phyloP scores from a whole-genome alignment of 2,329 filamentous ascomycete species.

The Byssothecium circinans region DNA sequence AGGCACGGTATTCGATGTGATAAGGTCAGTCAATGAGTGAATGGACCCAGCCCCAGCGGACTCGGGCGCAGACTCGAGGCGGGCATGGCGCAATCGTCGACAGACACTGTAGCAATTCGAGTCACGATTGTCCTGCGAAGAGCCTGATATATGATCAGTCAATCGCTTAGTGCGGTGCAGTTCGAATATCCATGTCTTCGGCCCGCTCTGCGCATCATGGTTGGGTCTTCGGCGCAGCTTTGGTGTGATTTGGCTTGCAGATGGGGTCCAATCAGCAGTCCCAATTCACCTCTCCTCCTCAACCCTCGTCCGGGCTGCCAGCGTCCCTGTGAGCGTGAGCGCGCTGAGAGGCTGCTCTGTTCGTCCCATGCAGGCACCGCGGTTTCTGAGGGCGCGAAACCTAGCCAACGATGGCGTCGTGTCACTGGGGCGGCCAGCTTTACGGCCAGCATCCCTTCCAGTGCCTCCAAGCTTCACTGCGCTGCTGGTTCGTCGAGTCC shows the following conservation, averaged over 20 bases:
- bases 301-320: slow-evolving; percentile 24
- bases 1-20: too few relatives aligned
- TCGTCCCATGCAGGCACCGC: slow-evolving; percentile 40
- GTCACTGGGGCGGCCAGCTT: slow-evolving; percentile 30
- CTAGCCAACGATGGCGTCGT: slow-evolving; percentile 31
- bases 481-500: slow-evolving; percentile 30
- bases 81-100: neutral
- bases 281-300: slow-evolving; percentile 12
- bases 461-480: slow-evolving; percentile 7
- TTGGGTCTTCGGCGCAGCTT: slow-evolving; percentile 9
- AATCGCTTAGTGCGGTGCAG: too few relatives aligned
- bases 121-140: neutral
- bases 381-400: slow-evolving; percentile 34
- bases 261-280: slow-evolving; percentile 20
- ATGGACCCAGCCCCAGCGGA: slow-evolving; percentile 5
- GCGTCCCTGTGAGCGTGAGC: slow-evolving; percentile 23
- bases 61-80: neutral
- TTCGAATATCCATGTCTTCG: slow-evolving; percentile 23
- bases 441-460: slow-evolving; percentile 26
- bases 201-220: slow-evolving; percentile 29
- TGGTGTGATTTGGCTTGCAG: slow-evolving; percentile 29
- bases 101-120: neutral
- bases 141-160: too few relatives aligned
- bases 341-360: slow-evolving; percentile 29
- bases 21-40: neutral